A percentile compares a stretch with the other conserved stretches of the same genome.
Evolutionary conservation across 176 grass and related monocot genomes (phyloP).

Genomic region (Zoysia pacifica): DNA sequence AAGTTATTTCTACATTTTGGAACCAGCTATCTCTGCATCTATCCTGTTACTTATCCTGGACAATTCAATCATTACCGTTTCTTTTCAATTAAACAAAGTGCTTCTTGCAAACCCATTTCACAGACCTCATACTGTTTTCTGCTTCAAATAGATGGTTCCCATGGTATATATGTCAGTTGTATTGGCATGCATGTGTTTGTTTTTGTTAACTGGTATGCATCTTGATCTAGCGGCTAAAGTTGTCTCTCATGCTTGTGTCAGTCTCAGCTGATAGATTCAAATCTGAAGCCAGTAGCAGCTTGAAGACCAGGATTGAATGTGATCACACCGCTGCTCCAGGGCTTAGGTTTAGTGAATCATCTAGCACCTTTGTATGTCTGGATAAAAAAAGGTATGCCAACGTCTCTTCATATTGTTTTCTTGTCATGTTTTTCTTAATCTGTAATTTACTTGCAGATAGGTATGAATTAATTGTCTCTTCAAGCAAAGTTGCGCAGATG

Average conservation of each 20-base stretch:
- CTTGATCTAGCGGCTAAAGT: slow-evolving; percentile 27
- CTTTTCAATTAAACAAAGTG: slow-evolving; percentile 80
- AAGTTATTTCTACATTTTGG: slow-evolving; percentile 46
- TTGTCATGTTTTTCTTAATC: slow-evolving; percentile 28
- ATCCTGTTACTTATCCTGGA: slow-evolving; percentile 24
- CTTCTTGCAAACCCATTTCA: slow-evolving; percentile 83
- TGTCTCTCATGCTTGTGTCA: slow-evolving; percentile 27
- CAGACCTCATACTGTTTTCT: slow-evolving; percentile 76
- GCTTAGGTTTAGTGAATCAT: slow-evolving; percentile 60
- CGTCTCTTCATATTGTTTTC: neutral
- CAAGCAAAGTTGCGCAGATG: no score
- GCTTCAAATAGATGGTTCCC: slow-evolving; percentile 64
- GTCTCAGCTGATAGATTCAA: slow-evolving; percentile 44
- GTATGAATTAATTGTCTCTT: slow-evolving; percentile 77
- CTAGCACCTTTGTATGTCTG: neutral
- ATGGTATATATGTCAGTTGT: slow-evolving; percentile 54
- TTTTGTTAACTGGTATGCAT: slow-evolving; percentile 1
- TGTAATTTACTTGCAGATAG: slow-evolving; percentile 55
- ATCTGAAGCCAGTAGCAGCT: slow-evolving; percentile 47
- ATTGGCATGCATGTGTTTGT: neutral
- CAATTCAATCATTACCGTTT: slow-evolving; percentile 24
- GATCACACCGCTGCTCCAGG: slow-evolving; percentile 40
- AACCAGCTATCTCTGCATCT: slow-evolving; percentile 1
- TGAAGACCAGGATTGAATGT: slow-evolving; percentile 63
- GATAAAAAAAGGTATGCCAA: slow-evolving; percentile 14